Evolutionary conservation across 495 filamentous ascomycete species (phyloP).

Genomic region (Lasiosphaeriaceae sp.): DNA sequence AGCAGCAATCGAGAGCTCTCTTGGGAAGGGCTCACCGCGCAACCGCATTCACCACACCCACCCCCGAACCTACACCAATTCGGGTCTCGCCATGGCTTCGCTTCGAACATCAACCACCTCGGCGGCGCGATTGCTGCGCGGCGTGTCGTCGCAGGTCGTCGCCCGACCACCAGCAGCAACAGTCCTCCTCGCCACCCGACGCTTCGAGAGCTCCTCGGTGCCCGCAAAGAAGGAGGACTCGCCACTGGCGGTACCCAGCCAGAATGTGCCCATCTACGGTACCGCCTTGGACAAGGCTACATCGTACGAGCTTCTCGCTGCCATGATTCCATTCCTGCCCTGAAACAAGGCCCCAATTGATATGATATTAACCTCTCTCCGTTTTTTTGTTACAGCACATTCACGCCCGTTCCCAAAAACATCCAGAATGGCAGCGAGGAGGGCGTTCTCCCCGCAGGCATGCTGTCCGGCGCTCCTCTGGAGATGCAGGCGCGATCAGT

Average conservation of each 20-base stretch:
- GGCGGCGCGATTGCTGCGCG: slow-evolving; percentile 43
- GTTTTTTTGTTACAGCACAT: slow-evolving; percentile 52
- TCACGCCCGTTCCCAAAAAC: slow-evolving; percentile 81
- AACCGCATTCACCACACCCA: not conserved
- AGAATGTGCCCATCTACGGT: slow-evolving; percentile 75
- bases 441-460: slow-evolving; percentile 70
- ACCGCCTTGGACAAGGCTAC: slow-evolving; percentile 74
- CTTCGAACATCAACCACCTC: slow-evolving; percentile 34
- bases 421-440: slow-evolving; percentile 89
- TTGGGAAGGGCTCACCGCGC: not conserved
- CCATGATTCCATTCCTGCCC: too few species aligned
- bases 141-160: slow-evolving; percentile 33
- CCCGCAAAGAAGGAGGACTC: slow-evolving; percentile 26
- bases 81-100: slow-evolving; percentile 34
- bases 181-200: slow-evolving; percentile 39
- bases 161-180: slow-evolving; percentile 23
- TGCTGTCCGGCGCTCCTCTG: slow-evolving; percentile 87
- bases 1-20: not conserved
- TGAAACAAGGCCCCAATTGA: too few species aligned
- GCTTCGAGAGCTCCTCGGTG: slow-evolving; percentile 39
- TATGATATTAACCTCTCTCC: not conserved
- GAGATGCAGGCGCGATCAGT: slow-evolving; percentile 92
- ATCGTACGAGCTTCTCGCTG: slow-evolving; percentile 54
- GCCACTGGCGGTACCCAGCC: slow-evolving; percentile 32
- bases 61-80: slow-evolving; percentile 1